These are phyloP conservation scores for Drosera capensis DNA, from an alignment of 148 eudicot genomes.

Conservation along the genomic window DNA sequence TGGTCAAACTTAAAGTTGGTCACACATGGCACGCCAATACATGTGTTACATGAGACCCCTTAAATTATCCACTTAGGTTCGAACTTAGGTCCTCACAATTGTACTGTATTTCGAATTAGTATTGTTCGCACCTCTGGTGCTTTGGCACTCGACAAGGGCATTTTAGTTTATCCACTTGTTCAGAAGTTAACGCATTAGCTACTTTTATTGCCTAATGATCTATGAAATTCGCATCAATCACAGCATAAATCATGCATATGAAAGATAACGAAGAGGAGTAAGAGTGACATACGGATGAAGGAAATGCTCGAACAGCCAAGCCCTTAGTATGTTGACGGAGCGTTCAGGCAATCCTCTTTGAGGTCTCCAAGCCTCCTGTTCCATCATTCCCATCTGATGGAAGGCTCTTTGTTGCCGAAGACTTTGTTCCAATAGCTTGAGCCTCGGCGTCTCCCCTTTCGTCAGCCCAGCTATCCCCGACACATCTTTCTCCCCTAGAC, in stretches of 20 bases:
- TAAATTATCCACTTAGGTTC: no score
- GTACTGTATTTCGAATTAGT: no score
- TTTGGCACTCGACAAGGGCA: no score
- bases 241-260: background rate
- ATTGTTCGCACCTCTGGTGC: no score
- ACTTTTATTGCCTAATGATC: no score
- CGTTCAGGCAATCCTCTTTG: conserved; percentile 92
- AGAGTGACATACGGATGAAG: conserved; percentile 81
- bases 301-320: conserved; percentile 97
- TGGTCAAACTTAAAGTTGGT: no score
- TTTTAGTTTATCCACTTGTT: no score
- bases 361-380: conserved; percentile 97
- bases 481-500: conserved; percentile 71
- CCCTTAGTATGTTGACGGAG: conserved; percentile 67
- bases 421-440: conserved; percentile 67
- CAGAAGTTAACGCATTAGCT: no score
- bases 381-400: conserved; percentile 96
- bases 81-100: no score
- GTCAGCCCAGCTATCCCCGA: conserved; percentile 55
- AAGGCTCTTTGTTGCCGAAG: conserved; percentile 83
- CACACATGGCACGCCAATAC: no score
- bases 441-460: conserved; percentile 87
- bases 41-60: no score
- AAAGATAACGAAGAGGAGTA: background rate
- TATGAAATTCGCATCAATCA: no score